Evolutionary conservation across 108 stramenopile genomes (phyloP), one percentile per base, ranked within the genome.

Genomic region (Schizochytrium sp.): DNA sequence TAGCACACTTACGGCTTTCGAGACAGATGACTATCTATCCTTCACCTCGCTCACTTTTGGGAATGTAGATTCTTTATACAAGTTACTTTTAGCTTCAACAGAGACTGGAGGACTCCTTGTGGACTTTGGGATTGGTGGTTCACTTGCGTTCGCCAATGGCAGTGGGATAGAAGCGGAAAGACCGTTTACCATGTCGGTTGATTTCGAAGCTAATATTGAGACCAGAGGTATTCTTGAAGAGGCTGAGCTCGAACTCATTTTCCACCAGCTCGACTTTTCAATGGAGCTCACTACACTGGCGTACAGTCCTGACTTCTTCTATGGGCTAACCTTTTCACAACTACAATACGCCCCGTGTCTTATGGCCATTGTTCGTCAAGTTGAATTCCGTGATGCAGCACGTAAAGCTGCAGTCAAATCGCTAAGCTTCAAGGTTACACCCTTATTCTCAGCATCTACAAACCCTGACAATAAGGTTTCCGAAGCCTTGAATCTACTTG

Each of bases 251-350:
- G 55, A 49, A 53, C 76, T 83, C 76, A 17, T 55, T 40, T 55
- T 83, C 0, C 3, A 55, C 2, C 50, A 55, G 15, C 49, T 83
- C 28, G 76, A 83, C 50, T 83, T 83, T 42, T 10, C 49, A 10
- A 83, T 83, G 76, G 76, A 55, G 76, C 76, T 83, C 53, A 55
- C 47, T 10, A n/a, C 38, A n/a, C 47, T 83, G 5, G 53, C 38
- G 15, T 10, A 55, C 15, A 83, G 10, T 10, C 19, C 53, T 5
- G 76, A 83, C 76, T 49, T 55, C 47, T 40, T 83, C 5, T 83
- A 83, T 53, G 76, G 76, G 10, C 28, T 83, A 8, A 2, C 47
- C 17, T 10, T 83, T 38, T 55, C 10, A 10, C 28, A 83, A 40
- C 17, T 42, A 1, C 64, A 69, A 44, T 5, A 55, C 15, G 38